Evolutionary conservation across 1,139 yeast species (phyloP).

Genomic region (Keqinozyma sinolaborantium): DNA sequence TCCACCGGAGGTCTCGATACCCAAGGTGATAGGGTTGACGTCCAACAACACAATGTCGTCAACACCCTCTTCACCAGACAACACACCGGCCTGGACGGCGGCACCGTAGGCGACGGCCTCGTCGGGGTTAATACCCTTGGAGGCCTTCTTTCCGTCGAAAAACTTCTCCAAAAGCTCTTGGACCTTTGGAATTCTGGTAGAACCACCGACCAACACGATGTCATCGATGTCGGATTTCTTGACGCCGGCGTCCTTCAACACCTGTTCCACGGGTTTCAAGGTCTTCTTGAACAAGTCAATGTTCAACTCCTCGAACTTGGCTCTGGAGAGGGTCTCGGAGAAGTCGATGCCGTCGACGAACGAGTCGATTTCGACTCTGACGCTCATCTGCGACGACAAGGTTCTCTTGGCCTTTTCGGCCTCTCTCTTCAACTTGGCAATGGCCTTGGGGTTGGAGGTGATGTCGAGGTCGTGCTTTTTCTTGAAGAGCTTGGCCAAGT

Average conservation of each 20-base stretch:
- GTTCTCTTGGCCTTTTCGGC: slow-evolving; percentile 97
- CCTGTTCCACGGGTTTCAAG: slow-evolving; percentile 90
- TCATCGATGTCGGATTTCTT: slow-evolving; percentile 83
- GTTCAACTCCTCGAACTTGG: slow-evolving; percentile 92
- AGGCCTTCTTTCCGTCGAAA: slow-evolving; percentile 91
- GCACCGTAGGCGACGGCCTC: slow-evolving; percentile 58
- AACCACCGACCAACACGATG: slow-evolving; percentile 94
- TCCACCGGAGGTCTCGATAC: slow-evolving; percentile 50
- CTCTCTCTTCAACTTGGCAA: slow-evolving; percentile 90
- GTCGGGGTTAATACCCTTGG: slow-evolving; percentile 96
- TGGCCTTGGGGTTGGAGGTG: slow-evolving; percentile 69
- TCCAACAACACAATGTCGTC: slow-evolving; percentile 47
- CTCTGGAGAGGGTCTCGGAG: slow-evolving; percentile 88
- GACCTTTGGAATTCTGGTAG: slow-evolving; percentile 97
- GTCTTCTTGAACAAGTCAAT: slow-evolving; percentile 85
- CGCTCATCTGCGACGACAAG: slow-evolving; percentile 83
- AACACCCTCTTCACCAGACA: slow-evolving; percentile 67
- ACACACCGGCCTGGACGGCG: slow-evolving; percentile 85
- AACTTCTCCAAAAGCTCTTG: slow-evolving; percentile 83
- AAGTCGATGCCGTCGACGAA: slow-evolving; percentile 94
- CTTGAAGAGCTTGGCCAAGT: slow-evolving; percentile 80
- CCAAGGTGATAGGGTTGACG: slow-evolving; percentile 47
- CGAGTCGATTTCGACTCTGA: slow-evolving; percentile 92
- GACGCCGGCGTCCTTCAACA: slow-evolving; percentile 82
- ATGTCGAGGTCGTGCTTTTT: slow-evolving; percentile 84